These are phyloP conservation scores for Tricholoma sp. DNA, from an alignment of 768 basidiomycete genomes.

Conservation along the genomic window DNA sequence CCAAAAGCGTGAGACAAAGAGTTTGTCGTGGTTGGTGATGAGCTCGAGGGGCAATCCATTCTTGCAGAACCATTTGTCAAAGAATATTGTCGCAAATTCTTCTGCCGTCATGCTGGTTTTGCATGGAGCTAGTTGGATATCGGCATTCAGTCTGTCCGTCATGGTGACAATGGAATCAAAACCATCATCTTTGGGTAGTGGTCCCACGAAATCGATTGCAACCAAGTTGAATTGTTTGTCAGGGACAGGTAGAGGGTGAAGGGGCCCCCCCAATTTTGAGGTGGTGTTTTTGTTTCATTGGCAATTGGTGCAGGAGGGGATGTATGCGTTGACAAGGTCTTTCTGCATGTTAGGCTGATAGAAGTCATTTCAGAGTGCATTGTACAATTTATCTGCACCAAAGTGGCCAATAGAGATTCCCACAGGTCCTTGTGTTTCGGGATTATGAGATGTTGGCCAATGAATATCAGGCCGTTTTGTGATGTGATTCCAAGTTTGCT, in stretches of 20 bases:
- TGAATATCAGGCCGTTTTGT: not conserved
- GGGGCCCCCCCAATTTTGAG: conserved; percentile 14
- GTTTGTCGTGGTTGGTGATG: conserved; percentile 12
- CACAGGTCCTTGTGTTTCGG: not conserved
- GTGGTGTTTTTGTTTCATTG: conserved; percentile 25
- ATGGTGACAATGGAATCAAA: conserved; percentile 22
- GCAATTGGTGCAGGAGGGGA: conserved; percentile 18
- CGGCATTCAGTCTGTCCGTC: conserved; percentile 10
- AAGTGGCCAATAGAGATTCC: not conserved
- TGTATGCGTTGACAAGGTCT: not conserved
- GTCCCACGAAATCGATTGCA: conserved; percentile 28
- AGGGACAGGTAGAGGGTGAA: conserved; percentile 21
- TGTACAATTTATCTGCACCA: not conserved
- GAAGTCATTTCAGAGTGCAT: not conserved
- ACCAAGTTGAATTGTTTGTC: conserved; percentile 12
- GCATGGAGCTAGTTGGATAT: conserved; percentile 9
- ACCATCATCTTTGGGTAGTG: conserved; percentile 22
- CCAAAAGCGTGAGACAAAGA: conserved; percentile 20
- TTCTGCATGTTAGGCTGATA: not conserved
- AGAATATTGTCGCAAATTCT: conserved; percentile 18
- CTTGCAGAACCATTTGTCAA: conserved; percentile 23
- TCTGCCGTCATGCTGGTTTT: conserved; percentile 6
- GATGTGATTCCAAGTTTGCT: not conserved
- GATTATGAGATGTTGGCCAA: not conserved
- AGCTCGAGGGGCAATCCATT: conserved; percentile 26